Conservation (phyloP, 164 flowering plant species). For the Umbellularia californica region DNA sequence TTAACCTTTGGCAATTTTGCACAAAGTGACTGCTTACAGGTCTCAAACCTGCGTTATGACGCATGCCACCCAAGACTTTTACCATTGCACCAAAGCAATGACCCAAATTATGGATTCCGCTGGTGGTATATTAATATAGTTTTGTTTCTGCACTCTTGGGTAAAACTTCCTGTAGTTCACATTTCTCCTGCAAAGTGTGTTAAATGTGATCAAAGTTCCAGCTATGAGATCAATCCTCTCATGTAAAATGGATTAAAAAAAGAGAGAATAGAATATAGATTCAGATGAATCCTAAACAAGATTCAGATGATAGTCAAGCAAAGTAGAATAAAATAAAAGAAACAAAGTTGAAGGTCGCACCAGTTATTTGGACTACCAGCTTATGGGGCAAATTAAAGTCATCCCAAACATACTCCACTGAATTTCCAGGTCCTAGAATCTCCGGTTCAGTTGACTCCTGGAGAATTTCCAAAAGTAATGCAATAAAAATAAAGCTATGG, state of each 20-base stretch:
- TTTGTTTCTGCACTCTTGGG: no score
- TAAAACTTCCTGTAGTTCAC: no score
- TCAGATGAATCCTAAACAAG: background rate
- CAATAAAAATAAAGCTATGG: slow-evolving; percentile 1
- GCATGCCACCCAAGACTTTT: no score
- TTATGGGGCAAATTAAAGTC: slow-evolving; percentile 82
- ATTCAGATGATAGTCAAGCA: background rate
- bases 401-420: slow-evolving; percentile 76
- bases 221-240: background rate
- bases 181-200: no score
- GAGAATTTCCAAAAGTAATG: slow-evolving; percentile 4
- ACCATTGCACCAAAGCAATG: no score
- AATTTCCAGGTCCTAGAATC: slow-evolving; percentile 52
- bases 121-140: no score
- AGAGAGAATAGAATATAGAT: background rate
- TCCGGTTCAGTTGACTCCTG: slow-evolving; percentile 73
- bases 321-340: background rate
- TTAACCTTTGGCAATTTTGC: no score
- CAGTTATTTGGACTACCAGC: slow-evolving; percentile 62
- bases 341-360: slow-evolving; percentile 25
- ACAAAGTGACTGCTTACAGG: no score
- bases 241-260: background rate
- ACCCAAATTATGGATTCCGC: no score
- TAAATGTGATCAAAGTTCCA: background rate
- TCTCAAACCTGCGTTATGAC: no score